Conservation (phyloP, 306 rosid species). For the Crataegus laevigata region DNA sequence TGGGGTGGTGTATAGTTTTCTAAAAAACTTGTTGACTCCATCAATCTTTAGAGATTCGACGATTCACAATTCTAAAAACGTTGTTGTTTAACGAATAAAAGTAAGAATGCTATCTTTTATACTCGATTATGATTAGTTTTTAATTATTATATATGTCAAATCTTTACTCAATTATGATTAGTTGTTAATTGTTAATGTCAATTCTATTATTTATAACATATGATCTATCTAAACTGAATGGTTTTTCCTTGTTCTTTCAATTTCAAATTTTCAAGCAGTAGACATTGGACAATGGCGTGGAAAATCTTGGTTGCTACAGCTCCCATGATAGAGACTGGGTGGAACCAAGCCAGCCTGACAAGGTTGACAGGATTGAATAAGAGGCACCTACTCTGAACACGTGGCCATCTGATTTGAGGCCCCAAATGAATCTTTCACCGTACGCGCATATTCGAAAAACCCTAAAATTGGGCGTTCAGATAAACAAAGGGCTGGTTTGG, state of each 20-base stretch:
- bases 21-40: neutral
- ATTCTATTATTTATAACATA: no score
- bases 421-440: conserved; percentile 1
- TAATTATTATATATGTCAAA: no score
- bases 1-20: neutral
- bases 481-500: no score
- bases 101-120: no score
- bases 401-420: neutral
- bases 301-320: neutral
- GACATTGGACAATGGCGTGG: neutral
- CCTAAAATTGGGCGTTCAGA: neutral
- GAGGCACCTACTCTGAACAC: conserved; percentile 17
- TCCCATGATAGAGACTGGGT: neutral
- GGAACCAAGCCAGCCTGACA: conserved; percentile 13
- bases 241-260: neutral
- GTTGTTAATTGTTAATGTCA: neutral
- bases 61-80: no score
- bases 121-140: neutral
- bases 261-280: neutral
- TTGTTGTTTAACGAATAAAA: no score
- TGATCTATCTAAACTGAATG: neutral
- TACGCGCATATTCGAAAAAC: neutral
- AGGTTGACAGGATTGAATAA: conserved; percentile 16
- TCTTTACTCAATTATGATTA: neutral
- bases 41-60: neutral